Percentiles rank a stretch among this genome's conserved stretches.
Conservation (phyloP, 176 grass and related monocot genomes). For the Saccharum officinarum region DNA sequence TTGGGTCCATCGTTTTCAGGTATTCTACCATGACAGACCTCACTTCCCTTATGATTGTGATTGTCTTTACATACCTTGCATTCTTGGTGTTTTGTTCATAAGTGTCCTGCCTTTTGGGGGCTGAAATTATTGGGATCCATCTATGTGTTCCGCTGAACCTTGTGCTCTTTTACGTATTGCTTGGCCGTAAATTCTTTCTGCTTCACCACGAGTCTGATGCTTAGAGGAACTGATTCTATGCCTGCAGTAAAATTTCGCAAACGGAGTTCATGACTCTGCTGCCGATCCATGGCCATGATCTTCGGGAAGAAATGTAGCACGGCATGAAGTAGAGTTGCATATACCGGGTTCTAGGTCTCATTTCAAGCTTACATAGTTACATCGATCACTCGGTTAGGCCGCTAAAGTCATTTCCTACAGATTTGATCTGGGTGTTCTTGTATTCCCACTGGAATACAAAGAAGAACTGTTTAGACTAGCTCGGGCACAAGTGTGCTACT, state of each 20-base stretch:
- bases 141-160: not conserved
- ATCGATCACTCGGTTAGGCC: not conserved
- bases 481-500: no score
- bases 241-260: not conserved
- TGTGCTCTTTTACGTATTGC: not conserved
- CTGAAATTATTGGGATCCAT: not conserved
- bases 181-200: not conserved
- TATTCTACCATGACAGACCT: not conserved
- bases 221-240: not conserved
- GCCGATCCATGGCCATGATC: not conserved
- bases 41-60: not conserved
- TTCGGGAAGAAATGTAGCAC: not conserved
- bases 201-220: not conserved
- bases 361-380: no score
- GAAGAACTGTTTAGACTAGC: no score
- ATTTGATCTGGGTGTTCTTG: not conserved
- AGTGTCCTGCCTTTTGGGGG: not conserved
- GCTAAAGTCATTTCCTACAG: not conserved
- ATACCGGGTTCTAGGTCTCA: not conserved
- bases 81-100: not conserved
- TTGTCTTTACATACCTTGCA: not conserved
- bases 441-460: no score
- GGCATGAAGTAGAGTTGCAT: not conserved
- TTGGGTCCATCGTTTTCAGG: slow-evolving; percentile 9
- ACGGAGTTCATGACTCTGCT: not conserved